phyloP scores from a whole-genome alignment of 2,329 filamentous ascomycete species.

The Fusarium subglutinans region DNA sequence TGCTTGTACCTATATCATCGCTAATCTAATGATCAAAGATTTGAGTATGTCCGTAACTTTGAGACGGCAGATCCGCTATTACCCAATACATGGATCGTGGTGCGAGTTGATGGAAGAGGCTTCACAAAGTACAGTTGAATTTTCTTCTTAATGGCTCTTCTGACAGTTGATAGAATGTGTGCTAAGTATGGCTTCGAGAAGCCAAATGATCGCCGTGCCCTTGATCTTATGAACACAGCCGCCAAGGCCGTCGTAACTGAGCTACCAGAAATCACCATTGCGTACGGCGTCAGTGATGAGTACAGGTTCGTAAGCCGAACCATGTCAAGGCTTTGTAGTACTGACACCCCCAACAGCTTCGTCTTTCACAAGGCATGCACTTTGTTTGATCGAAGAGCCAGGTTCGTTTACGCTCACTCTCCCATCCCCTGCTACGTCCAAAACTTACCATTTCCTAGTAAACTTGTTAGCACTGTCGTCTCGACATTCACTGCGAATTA shows the following conservation, averaged over 20 bases:
- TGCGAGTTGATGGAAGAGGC: slow-evolving; percentile 91
- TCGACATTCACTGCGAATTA: slow-evolving; percentile 96
- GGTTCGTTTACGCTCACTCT: slow-evolving; percentile 56
- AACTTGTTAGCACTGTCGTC: slow-evolving; percentile 88
- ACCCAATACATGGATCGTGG: slow-evolving; percentile 94
- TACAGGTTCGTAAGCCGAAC: slow-evolving; percentile 67
- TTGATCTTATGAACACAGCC: slow-evolving; percentile 94
- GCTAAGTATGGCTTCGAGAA: slow-evolving; percentile 87
- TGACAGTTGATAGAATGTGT: slow-evolving; percentile 69
- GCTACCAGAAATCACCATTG: slow-evolving; percentile 84
- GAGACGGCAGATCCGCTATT: slow-evolving; percentile 84
- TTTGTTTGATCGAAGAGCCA: slow-evolving; percentile 86
- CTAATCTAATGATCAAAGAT: slow-evolving; percentile 62
- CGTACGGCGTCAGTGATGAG: slow-evolving; percentile 95
- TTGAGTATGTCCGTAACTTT: slow-evolving; percentile 92
- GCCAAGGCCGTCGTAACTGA: slow-evolving; percentile 86
- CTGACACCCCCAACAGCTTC: slow-evolving; percentile 66
- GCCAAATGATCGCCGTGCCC: slow-evolving; percentile 87
- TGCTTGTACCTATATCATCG: background rate
- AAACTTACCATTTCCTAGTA: slow-evolving; percentile 62
- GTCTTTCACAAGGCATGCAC: slow-evolving; percentile 84
- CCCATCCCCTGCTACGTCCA: background rate
- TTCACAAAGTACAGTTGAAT: slow-evolving; percentile 81
- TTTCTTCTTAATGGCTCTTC: background rate
- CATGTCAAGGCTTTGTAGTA: background rate